These are phyloP conservation scores for Neurospora sp. DNA, from an alignment of 2,329 filamentous ascomycete species.

Conservation along the genomic window DNA sequence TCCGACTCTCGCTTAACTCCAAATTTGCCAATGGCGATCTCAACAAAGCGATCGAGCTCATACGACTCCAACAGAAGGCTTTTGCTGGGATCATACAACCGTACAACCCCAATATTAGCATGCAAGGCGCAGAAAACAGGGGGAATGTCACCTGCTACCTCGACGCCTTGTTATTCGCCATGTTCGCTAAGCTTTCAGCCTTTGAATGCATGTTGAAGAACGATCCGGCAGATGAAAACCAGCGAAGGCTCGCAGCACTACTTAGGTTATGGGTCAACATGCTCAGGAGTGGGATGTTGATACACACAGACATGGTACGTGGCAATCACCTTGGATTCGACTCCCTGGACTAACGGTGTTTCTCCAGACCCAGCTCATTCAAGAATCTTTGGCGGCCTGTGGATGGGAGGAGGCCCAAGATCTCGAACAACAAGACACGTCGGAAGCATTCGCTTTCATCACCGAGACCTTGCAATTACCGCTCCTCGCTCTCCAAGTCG, in stretches of 20 bases:
- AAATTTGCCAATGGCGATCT: conserved; percentile 58
- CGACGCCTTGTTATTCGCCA: conserved; percentile 83
- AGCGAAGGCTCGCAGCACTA: conserved; percentile 64
- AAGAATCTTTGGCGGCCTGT: conserved; percentile 71
- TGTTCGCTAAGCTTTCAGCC: conserved; percentile 83
- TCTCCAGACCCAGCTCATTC: conserved; percentile 64
- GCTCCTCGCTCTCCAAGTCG: conserved; percentile 81
- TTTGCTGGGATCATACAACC: conserved; percentile 67
- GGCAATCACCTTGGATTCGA: neutral
- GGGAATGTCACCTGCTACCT: conserved; percentile 88
- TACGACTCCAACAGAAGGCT: conserved; percentile 71
- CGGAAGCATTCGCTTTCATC: conserved; percentile 91
- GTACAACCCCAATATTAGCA: conserved; percentile 59
- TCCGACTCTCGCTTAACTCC: conserved; percentile 46
- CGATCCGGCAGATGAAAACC: conserved; percentile 60
- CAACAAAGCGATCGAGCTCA: conserved; percentile 64
- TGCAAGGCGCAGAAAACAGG: conserved; percentile 81
- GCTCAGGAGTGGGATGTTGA: conserved; percentile 72
- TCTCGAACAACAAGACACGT: conserved; percentile 85
- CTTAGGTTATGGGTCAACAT: conserved; percentile 90
- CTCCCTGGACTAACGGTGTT: conserved; percentile 17
- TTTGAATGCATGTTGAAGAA: conserved; percentile 90
- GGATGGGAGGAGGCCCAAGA: conserved; percentile 76
- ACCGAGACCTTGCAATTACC: conserved; percentile 83
- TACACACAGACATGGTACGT: conserved; percentile 71